Conservation (phyloP, 176 grass and related monocot genomes). For the Cenchrus fungigraminus region DNA sequence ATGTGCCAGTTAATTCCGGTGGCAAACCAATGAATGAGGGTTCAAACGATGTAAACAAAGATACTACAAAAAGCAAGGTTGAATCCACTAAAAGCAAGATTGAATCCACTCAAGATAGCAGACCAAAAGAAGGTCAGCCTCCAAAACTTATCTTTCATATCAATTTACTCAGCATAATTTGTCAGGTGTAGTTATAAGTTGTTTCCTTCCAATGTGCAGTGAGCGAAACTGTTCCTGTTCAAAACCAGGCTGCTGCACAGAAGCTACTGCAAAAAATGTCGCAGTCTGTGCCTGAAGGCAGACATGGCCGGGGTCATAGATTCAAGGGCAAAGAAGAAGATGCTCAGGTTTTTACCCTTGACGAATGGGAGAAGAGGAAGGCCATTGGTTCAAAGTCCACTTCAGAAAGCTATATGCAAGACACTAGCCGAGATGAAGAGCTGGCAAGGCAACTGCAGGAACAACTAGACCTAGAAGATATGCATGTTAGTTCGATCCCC, state of each 20-base stretch:
- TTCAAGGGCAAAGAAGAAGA: constrained; percentile 81
- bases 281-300: constrained; percentile 53
- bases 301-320: constrained; percentile 47
- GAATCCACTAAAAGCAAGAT: constrained; percentile 44
- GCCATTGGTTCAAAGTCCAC: constrained; percentile 20
- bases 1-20: constrained; percentile 36
- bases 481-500: constrained; percentile 37
- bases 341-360: constrained; percentile 78
- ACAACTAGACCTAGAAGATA: constrained; percentile 82
- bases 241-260: constrained; percentile 93
- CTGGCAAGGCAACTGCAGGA: constrained; percentile 81
- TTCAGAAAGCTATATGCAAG: constrained; percentile 44
- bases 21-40: constrained; percentile 38
- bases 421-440: constrained; percentile 79
- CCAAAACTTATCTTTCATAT: background rate
- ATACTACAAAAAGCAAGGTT: constrained; percentile 21
- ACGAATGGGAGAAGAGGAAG: constrained; percentile 96
- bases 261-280: constrained; percentile 93
- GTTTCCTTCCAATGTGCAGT: constrained; percentile 44
- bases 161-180: background rate
- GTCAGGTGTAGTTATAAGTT: background rate
- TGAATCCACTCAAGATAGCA: constrained; percentile 61
- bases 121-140: constrained; percentile 81
- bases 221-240: constrained; percentile 86
- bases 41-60: constrained; percentile 44